Percentiles rank a stretch among this genome's conserved stretches.
Conservation (phyloP, 441 rosid species). For the Eruca vesicaria region DNA sequence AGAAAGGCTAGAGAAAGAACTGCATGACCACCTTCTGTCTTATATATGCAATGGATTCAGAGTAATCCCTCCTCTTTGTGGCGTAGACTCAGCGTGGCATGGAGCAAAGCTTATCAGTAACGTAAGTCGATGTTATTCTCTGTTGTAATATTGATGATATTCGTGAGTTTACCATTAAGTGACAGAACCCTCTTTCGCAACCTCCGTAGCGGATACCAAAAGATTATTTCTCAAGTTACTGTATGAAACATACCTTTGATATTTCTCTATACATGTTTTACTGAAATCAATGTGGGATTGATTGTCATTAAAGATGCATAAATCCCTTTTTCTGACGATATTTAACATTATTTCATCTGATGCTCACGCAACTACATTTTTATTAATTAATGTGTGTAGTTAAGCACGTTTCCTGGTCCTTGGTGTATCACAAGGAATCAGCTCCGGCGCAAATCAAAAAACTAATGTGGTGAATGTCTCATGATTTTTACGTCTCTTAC, state of each 20-base stretch:
- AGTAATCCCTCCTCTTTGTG: conserved; percentile 68
- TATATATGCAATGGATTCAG: conserved; percentile 53
- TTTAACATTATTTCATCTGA: background rate
- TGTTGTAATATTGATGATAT: background rate
- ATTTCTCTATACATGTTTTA: background rate
- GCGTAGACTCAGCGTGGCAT: conserved; percentile 83
- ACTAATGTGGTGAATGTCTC: too few species aligned
- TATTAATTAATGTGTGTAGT: conserved; percentile 40
- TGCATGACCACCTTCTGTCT: conserved; percentile 51
- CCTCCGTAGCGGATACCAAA: background rate
- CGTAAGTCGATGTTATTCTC: conserved; percentile 48
- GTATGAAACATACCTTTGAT: background rate
- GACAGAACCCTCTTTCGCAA: background rate
- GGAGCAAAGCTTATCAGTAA: conserved; percentile 86
- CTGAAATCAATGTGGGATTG: background rate
- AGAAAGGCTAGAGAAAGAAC: too few species aligned
- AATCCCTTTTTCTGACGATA: background rate
- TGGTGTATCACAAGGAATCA: too few species aligned
- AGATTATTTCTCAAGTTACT: background rate
- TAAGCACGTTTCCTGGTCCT: too few species aligned
- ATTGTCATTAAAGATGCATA: background rate
- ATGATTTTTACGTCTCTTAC: too few species aligned
- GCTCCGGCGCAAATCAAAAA: conserved; percentile 60
- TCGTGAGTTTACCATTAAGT: background rate
- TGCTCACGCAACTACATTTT: background rate